Evolutionary conservation across 202 grass and related monocot species (phyloP).

Genomic region (Bolboschoenoplectus hybrid): DNA sequence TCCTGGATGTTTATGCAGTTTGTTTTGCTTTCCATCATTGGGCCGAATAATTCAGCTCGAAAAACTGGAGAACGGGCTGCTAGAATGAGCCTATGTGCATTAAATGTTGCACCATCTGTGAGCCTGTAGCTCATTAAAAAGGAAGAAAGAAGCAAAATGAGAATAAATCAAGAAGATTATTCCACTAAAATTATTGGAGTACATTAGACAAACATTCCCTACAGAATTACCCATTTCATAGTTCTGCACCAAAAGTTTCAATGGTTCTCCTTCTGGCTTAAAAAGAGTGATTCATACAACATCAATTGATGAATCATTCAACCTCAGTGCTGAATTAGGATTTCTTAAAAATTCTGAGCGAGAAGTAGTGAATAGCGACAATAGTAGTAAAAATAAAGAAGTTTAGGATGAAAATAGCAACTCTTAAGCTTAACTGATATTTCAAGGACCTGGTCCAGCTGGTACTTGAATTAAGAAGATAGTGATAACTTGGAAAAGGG

Average conservation of each 20-base stretch:
- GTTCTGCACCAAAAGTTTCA: background rate
- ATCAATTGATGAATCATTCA: background rate
- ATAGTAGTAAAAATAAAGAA: background rate
- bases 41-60: conserved; percentile 20
- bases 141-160: background rate
- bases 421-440: background rate
- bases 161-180: conserved; percentile 24
- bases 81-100: conserved; percentile 32
- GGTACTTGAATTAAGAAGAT: conserved; percentile 13
- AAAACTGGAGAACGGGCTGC: conserved; percentile 29
- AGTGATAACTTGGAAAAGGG: background rate
- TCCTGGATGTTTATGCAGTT: conserved; percentile 26
- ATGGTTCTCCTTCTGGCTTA: background rate
- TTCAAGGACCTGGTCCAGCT: conserved; percentile 4
- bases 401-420: background rate
- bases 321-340: background rate
- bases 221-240: conserved; percentile 4
- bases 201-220: background rate
- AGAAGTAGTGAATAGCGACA: background rate
- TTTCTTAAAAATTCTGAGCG: background rate
- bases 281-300: background rate
- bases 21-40: conserved; percentile 32
- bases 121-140: conserved; percentile 7
- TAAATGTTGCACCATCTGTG: conserved; percentile 25
- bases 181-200: background rate